Evolutionary conservation across 2,329 filamentous ascomycete species (phyloP).

Genomic region (Alternaria arborescens): DNA sequence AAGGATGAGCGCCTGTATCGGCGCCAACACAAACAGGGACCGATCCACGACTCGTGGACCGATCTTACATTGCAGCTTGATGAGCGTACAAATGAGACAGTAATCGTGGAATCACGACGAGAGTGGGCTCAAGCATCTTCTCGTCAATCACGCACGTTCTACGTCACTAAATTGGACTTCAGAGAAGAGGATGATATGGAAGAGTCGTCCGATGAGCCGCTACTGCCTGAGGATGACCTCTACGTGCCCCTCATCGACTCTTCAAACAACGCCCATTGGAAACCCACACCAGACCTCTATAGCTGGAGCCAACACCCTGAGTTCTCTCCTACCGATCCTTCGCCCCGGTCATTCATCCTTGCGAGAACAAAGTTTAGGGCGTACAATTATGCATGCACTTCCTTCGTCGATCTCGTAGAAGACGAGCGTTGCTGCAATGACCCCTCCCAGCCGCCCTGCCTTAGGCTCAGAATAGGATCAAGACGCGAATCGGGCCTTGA

Average conservation of each 20-base stretch:
- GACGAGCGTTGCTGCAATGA: constrained; percentile 53
- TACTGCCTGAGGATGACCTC: constrained; percentile 44
- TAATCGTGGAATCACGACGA: constrained; percentile 72
- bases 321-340: constrained; percentile 56
- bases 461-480: constrained; percentile 62
- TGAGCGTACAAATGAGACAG: constrained; percentile 65
- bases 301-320: constrained; percentile 60
- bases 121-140: constrained; percentile 69
- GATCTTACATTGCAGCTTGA: constrained; percentile 69
- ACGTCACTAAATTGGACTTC: constrained; percentile 65
- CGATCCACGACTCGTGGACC: constrained; percentile 78
- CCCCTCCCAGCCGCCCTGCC: constrained; percentile 42
- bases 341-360: constrained; percentile 58
- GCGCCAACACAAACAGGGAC: constrained; percentile 72
- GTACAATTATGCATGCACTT: constrained; percentile 63
- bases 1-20: constrained; percentile 67
- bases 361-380: constrained; percentile 63
- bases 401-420: constrained; percentile 69
- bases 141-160: constrained; percentile 71
- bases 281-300: constrained; percentile 47
- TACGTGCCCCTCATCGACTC: constrained; percentile 35
- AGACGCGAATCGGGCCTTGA: constrained; percentile 49
- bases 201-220: constrained; percentile 11
- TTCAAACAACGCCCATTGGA: constrained; percentile 51
- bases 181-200: background rate